Evolutionary conservation across 306 rosid species (phyloP).

Genomic region (Prinsepia uniflora): DNA sequence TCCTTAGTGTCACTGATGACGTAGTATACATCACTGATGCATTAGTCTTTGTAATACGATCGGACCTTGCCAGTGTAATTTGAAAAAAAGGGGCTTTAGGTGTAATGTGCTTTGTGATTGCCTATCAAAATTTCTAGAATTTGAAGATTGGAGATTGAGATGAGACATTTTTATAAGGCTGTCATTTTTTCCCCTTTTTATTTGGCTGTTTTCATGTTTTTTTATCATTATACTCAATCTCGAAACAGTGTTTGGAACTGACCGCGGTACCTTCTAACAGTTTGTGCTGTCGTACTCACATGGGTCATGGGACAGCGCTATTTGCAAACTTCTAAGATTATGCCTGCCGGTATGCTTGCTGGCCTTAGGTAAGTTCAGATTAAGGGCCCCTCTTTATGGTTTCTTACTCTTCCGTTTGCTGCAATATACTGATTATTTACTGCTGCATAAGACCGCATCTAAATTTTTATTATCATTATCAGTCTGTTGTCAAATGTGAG

Average conservation of each 20-base stretch:
- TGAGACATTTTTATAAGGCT: neutral
- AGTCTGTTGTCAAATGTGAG: neutral
- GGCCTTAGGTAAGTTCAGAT: constrained; percentile 61
- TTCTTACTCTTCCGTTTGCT: neutral
- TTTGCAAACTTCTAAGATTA: constrained; percentile 65
- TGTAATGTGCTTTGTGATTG: neutral
- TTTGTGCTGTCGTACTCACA: constrained; percentile 52
- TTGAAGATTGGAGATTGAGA: neutral
- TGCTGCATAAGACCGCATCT: neutral
- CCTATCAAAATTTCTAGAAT: neutral
- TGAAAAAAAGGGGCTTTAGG: neutral
- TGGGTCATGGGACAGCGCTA: constrained; percentile 83
- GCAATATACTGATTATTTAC: neutral
- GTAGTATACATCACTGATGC: no score
- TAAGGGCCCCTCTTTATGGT: neutral
- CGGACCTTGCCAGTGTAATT: constrained; percentile 4
- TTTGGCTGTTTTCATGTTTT: neutral
- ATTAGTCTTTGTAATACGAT: neutral
- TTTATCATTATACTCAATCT: neutral
- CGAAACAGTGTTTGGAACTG: neutral
- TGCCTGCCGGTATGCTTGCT: constrained; percentile 89
- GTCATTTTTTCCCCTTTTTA: neutral
- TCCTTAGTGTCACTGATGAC: neutral
- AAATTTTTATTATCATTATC: neutral
- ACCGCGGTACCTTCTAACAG: constrained; percentile 39